Conservation (phyloP, 495 filamentous ascomycete species). For the Cairneyella variabilis region DNA sequence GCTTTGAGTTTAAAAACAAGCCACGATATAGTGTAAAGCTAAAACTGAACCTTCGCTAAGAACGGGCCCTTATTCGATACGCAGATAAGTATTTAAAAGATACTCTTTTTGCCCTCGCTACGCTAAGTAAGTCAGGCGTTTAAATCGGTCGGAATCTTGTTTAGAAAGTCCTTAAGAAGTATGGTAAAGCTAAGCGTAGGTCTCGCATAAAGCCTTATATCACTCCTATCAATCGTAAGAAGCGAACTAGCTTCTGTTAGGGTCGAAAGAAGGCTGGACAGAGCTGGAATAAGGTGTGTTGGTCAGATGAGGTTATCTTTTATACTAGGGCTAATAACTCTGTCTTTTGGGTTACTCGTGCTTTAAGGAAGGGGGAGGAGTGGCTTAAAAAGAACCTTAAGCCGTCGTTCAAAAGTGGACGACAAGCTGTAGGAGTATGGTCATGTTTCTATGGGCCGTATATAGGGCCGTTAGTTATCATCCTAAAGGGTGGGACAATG, state of each 20-base stretch:
- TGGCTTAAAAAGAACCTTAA: conserved; percentile 4
- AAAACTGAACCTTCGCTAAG: neutral
- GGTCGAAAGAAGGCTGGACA: neutral
- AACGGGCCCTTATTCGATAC: neutral
- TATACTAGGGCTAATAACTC: neutral
- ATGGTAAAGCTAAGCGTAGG: neutral
- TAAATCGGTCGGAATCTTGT: neutral
- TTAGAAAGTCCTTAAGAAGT: neutral
- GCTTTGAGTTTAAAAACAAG: neutral
- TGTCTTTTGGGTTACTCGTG: conserved; percentile 3
- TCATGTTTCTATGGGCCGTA: conserved; percentile 6
- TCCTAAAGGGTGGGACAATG: conserved; percentile 5
- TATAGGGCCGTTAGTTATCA: conserved; percentile 7
- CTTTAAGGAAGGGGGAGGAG: conserved; percentile 2
- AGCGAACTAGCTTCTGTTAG: neutral
- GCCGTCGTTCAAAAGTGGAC: conserved; percentile 8
- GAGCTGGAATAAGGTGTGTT: neutral
- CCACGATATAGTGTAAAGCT: neutral
- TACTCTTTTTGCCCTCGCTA: neutral
- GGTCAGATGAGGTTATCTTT: conserved; percentile 1
- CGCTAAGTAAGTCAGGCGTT: neutral
- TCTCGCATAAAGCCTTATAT: neutral
- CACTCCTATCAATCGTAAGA: neutral
- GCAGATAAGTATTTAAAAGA: neutral
- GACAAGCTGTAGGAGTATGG: conserved; percentile 4